Evolutionary conservation across 495 filamentous ascomycete genomes (phyloP).

Genomic region (Neurospora sp.): DNA sequence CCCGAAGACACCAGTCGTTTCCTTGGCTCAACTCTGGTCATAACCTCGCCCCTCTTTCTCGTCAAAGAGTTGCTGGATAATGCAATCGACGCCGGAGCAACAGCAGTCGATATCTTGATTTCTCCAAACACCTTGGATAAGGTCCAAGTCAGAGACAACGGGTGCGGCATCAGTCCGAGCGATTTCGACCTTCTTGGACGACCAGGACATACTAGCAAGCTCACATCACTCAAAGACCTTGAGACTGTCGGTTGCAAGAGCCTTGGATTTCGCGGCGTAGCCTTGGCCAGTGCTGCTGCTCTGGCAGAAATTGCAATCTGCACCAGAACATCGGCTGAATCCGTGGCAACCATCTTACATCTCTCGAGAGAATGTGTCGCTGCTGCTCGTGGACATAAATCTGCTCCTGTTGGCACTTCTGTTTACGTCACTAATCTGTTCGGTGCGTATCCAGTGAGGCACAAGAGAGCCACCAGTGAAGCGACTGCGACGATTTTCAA

Average conservation of each 20-base stretch:
- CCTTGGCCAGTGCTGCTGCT: slow-evolving; percentile 67
- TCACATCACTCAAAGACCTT: slow-evolving; percentile 64
- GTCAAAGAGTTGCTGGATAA: slow-evolving; percentile 94
- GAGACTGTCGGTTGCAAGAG: slow-evolving; percentile 50
- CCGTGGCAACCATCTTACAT: slow-evolving; percentile 41
- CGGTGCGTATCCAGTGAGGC: slow-evolving; percentile 61
- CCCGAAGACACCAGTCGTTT: slow-evolving; percentile 51
- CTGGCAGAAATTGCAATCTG: slow-evolving; percentile 55
- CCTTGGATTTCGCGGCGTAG: slow-evolving; percentile 82
- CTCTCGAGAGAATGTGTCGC: slow-evolving; percentile 31
- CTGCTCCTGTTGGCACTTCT: slow-evolving; percentile 71
- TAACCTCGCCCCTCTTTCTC: slow-evolving; percentile 61
- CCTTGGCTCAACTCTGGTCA: slow-evolving; percentile 62
- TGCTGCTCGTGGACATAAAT: slow-evolving; percentile 31
- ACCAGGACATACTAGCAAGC: slow-evolving; percentile 78
- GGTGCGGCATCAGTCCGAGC: slow-evolving; percentile 61
- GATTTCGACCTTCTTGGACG: slow-evolving; percentile 62
- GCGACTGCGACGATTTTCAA: slow-evolving; percentile 49
- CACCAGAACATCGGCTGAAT: slow-evolving; percentile 61
- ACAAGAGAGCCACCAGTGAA: slow-evolving; percentile 52
- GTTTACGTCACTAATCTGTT: slow-evolving; percentile 61
- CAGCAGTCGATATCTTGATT: slow-evolving; percentile 61
- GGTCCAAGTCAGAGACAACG: slow-evolving; percentile 89
- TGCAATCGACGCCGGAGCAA: slow-evolving; percentile 71
- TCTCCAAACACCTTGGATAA: slow-evolving; percentile 66